Evolutionary conservation across 805 yeast genomes (phyloP).

Genomic region (Cyberlindnera japonica): DNA sequence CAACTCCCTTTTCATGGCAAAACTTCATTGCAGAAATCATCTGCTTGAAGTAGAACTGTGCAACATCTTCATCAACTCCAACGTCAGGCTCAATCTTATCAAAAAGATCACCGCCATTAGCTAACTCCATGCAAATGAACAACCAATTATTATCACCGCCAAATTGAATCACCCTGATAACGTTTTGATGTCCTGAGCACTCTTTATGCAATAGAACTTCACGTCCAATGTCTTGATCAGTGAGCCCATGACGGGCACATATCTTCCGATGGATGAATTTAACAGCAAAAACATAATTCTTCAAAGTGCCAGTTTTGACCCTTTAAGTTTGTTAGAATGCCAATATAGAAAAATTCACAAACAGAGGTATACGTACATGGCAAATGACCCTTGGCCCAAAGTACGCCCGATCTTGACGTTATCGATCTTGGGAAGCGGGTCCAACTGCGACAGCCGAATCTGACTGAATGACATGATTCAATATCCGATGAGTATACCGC

Average conservation of each 20-base stretch:
- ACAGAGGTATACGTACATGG: constrained; percentile 36
- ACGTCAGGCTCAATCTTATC: constrained; percentile 76
- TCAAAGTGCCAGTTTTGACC: constrained; percentile 47
- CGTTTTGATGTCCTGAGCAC: constrained; percentile 57
- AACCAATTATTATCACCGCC: constrained; percentile 54
- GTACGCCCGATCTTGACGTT: constrained; percentile 47
- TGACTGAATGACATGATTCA: constrained; percentile 15
- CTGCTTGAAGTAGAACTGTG: constrained; percentile 67
- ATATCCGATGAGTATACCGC: neutral
- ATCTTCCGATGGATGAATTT: constrained; percentile 49
- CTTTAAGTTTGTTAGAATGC: constrained; percentile 17
- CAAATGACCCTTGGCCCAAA: constrained; percentile 68
- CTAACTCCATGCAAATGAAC: constrained; percentile 66
- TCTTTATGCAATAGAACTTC: constrained; percentile 59
- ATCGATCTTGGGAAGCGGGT: constrained; percentile 45
- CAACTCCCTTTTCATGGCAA: constrained; percentile 60
- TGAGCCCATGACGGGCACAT: constrained; percentile 33
- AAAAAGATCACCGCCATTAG: constrained; percentile 72
- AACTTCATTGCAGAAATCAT: constrained; percentile 56
- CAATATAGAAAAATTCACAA: neutral
- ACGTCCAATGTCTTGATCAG: constrained; percentile 40
- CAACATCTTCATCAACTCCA: constrained; percentile 63
- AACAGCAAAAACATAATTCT: constrained; percentile 46
- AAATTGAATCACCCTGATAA: constrained; percentile 51
- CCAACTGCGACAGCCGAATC: constrained; percentile 42